Conservation (phyloP, 108 stramenopile genomes). For the Stephanodiscus triporus region DNA sequence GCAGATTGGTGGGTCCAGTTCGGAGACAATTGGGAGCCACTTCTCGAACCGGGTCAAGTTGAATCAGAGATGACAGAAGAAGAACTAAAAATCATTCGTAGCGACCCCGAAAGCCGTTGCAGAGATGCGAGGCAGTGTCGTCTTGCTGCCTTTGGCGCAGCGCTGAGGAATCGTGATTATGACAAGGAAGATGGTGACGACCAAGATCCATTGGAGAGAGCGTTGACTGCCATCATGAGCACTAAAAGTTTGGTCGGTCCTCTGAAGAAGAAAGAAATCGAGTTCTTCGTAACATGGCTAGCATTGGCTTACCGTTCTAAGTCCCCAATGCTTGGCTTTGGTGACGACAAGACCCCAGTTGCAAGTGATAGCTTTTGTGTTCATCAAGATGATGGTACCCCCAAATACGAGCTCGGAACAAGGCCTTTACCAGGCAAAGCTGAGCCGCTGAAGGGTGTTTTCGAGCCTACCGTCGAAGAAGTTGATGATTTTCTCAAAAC, state of each 20-base stretch:
- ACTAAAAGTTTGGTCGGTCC: constrained; percentile 85
- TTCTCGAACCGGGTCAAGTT: constrained; percentile 68
- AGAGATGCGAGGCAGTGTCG: constrained; percentile 78
- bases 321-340: constrained; percentile 68
- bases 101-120: constrained; percentile 67
- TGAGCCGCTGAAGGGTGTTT: constrained; percentile 34
- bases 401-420: constrained; percentile 71
- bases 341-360: constrained; percentile 75
- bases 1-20: constrained; percentile 86
- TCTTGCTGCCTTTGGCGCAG: constrained; percentile 85
- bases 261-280: constrained; percentile 68
- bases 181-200: constrained; percentile 75
- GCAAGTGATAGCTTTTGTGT: constrained; percentile 53
- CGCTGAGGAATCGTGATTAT: constrained; percentile 80
- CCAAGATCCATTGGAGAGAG: constrained; percentile 60
- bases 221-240: constrained; percentile 68
- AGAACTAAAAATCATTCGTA: constrained; percentile 73
- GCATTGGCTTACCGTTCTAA: constrained; percentile 82
- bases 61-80: constrained; percentile 79
- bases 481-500: constrained; percentile 71
- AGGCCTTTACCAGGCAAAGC: constrained; percentile 71
- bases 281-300: constrained; percentile 77
- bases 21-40: constrained; percentile 81
- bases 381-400: constrained; percentile 62
- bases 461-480: constrained; percentile 65